Conservation (phyloP, 768 basidiomycete genomes). For the Floccularia luteovirens region DNA sequence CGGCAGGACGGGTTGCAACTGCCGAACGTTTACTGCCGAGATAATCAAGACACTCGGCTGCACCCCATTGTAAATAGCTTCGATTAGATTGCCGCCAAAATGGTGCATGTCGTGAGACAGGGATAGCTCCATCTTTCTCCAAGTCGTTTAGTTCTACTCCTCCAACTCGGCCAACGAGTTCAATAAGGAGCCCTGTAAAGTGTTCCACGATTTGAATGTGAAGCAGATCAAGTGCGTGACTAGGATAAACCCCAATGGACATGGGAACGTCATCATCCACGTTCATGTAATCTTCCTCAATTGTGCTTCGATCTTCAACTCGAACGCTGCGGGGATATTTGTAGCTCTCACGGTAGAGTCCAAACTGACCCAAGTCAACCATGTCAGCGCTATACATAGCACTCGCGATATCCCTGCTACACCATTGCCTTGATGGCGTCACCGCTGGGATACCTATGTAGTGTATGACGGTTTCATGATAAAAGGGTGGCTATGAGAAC, state of each 20-base stretch:
- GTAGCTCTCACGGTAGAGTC: slow-evolving; percentile 29
- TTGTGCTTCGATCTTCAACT: slow-evolving; percentile 1
- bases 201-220: slow-evolving; percentile 66
- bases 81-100: slow-evolving; percentile 31
- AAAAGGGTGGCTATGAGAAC: slow-evolving; percentile 1
- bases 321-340: slow-evolving; percentile 13
- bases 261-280: slow-evolving; percentile 42
- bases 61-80: slow-evolving; percentile 41
- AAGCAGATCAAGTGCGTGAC: slow-evolving; percentile 56
- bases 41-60: slow-evolving; percentile 51
- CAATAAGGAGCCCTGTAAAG: slow-evolving; percentile 53
- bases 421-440: slow-evolving; percentile 28
- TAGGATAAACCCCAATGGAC: slow-evolving; percentile 30
- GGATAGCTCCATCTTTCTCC: slow-evolving; percentile 23
- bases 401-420: slow-evolving; percentile 46
- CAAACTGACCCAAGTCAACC: slow-evolving; percentile 30
- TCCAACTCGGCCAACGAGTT: slow-evolving; percentile 48
- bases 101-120: slow-evolving; percentile 52
- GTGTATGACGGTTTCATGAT: not conserved
- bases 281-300: slow-evolving; percentile 35
- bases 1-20: slow-evolving; percentile 29
- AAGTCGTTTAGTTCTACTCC: slow-evolving; percentile 31
- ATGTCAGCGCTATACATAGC: slow-evolving; percentile 27
- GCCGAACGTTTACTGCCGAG: slow-evolving; percentile 32
- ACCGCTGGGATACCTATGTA: slow-evolving; percentile 27